Evolutionary conservation across 164 flowering plant species (phyloP), one percentile per base, ranked within the genome.

Genomic region (Sedum album): DNA sequence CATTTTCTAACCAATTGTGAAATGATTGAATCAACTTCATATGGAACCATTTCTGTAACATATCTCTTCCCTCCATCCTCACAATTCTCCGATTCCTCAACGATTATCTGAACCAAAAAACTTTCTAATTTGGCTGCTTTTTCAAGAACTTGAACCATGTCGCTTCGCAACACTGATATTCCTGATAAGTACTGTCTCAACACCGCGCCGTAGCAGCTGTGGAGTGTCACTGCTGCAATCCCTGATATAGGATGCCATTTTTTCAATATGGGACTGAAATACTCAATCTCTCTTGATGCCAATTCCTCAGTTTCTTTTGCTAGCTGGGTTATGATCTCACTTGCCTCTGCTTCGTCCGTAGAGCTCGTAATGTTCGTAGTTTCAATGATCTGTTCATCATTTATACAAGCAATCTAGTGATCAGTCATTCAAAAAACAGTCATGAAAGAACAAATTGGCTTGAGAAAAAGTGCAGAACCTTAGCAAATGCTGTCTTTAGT

Each of bases 61-160:
- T 88, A 76, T 0, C 79, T 75, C 67, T 85, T 92, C 28, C 96
- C 97, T n/a, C 94, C 94, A 73, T 92, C 97, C 48, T 88, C 96
- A 46, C 88, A 80, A 9, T 88, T 93, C 0, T 60, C 88, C n/a
- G 91, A 81, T 57, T 88, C 96, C 70, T 90, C 99, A 25, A 88
- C 91, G 65, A 88, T 92, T 89, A 95, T 82, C 49, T 88, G 91
- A 17, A 92, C 84, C 78, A 95, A 72, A 41, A 75, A 48, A 69
- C 88, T 90, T 74, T 95, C 99, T 1, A 95, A 84, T 70, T 84
- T 86, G 20, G 84, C 97, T 1, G 97, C 97, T 66, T 84, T 81
- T 62, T 84, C 88, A 77, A 95, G 68, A 7, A 88, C 90, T 69
- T 25, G 60, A 9, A 85, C 74, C 14, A 77, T 76, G 66, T 92